Evolutionary conservation across 768 basidiomycete genomes (phyloP).

Genomic region (Chalciporus piperatus): DNA sequence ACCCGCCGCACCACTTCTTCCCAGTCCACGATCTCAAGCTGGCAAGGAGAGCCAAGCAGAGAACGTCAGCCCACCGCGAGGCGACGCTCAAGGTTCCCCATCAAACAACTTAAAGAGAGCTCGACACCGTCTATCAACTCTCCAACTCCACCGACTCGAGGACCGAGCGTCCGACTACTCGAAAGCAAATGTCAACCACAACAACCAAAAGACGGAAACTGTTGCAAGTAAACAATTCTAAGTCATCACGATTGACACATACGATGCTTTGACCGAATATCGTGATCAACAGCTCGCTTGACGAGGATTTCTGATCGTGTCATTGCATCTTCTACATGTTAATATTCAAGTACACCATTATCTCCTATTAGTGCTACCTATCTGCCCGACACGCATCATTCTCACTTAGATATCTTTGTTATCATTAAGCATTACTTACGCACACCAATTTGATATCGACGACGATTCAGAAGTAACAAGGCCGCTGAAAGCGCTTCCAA

Average conservation of each 20-base stretch:
- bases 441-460: too few species aligned
- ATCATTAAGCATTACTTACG: background rate
- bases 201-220: slow-evolving; percentile 23
- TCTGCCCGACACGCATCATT: background rate
- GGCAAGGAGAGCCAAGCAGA: slow-evolving; percentile 18
- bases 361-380: slow-evolving; percentile 7
- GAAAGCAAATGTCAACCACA: slow-evolving; percentile 56
- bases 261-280: background rate
- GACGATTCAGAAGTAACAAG: too few species aligned
- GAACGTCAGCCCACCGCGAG: background rate
- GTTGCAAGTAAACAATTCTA: slow-evolving; percentile 35
- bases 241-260: slow-evolving; percentile 14
- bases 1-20: slow-evolving; percentile 24
- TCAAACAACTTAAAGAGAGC: slow-evolving; percentile 26
- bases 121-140: slow-evolving; percentile 37
- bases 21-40: background rate
- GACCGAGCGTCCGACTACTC: slow-evolving; percentile 79
- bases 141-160: slow-evolving; percentile 28
- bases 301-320: slow-evolving; percentile 39
- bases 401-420: slow-evolving; percentile 6
- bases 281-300: slow-evolving; percentile 30
- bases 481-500: too few species aligned
- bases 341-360: background rate
- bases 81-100: background rate
- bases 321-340: background rate